Percentiles rank a stretch among this genome's conserved stretches.
Conservation (phyloP, 2,329 filamentous ascomycete species). For the Colletotrichum tamarilloi region DNA sequence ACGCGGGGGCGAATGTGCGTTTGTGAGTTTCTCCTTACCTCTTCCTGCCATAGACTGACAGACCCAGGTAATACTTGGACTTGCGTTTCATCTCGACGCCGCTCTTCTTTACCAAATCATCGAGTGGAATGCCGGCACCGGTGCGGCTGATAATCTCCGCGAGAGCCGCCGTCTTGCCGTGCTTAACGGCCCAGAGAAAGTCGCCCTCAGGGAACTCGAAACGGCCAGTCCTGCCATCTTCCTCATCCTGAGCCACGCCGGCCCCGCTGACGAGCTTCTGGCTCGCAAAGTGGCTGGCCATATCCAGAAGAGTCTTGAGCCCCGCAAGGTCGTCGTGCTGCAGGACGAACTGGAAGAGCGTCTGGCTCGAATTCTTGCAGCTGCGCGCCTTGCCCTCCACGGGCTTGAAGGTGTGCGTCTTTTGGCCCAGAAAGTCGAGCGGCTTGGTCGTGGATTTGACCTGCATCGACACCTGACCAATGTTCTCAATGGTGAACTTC, state of each 20-base stretch:
- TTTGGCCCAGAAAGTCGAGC: slow-evolving; percentile 58
- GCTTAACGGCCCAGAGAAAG: slow-evolving; percentile 57
- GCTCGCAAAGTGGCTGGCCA: slow-evolving; percentile 57
- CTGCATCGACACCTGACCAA: slow-evolving; percentile 75
- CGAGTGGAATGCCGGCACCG: slow-evolving; percentile 76
- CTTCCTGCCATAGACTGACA: slow-evolving; percentile 81
- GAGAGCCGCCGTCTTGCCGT: slow-evolving; percentile 67
- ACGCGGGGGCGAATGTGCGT: not conserved
- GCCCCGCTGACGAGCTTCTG: slow-evolving; percentile 43
- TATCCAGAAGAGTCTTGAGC: slow-evolving; percentile 68
- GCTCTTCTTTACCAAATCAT: slow-evolving; percentile 72
- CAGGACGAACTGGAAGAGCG: slow-evolving; percentile 59
- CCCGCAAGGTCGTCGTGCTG: slow-evolving; percentile 62
- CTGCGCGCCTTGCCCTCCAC: slow-evolving; percentile 44
- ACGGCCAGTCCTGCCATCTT: slow-evolving; percentile 42
- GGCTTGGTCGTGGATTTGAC: slow-evolving; percentile 74
- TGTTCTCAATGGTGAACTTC: slow-evolving; percentile 79
- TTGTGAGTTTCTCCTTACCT: slow-evolving; percentile 45
- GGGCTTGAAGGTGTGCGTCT: slow-evolving; percentile 47
- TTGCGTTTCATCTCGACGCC: slow-evolving; percentile 73
- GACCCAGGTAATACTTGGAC: slow-evolving; percentile 79
- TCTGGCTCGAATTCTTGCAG: slow-evolving; percentile 29
- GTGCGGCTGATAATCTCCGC: slow-evolving; percentile 72
- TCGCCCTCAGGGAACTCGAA: slow-evolving; percentile 52
- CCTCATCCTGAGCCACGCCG: slow-evolving; percentile 40